Conservation (phyloP, 192 early-diverging fungal species). For the Coemansia furcata region DNA sequence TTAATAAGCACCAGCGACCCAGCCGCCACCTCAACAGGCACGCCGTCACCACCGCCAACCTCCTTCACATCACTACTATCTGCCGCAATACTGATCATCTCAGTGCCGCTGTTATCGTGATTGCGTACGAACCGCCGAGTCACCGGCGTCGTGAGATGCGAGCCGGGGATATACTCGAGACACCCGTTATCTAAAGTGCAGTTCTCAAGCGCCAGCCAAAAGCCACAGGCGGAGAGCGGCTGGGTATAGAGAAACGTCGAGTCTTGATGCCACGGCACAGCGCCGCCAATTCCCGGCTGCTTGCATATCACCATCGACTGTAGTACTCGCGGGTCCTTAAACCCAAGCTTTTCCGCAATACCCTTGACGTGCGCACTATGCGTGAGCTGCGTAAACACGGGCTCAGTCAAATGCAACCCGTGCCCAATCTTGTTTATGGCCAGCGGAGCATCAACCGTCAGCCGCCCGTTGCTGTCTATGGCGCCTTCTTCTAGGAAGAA, state of each 20-base stretch:
- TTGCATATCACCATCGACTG: conserved; percentile 95
- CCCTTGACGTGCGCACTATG: conserved; percentile 52
- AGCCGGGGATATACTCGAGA: conserved; percentile 79
- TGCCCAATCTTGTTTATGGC: conserved; percentile 94
- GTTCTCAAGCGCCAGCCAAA: conserved; percentile 93
- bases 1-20: conserved; percentile 88
- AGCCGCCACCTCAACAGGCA: conserved; percentile 32
- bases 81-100: conserved; percentile 33
- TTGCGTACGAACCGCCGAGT: conserved; percentile 43
- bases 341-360: conserved; percentile 63
- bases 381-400: conserved; percentile 68
- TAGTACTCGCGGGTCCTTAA: conserved; percentile 68
- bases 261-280: conserved; percentile 87
- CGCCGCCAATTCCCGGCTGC: conserved; percentile 60
- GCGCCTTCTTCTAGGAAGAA: conserved; percentile 91
- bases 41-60: neutral
- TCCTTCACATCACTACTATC: neutral
- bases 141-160: conserved; percentile 65
- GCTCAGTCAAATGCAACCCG: conserved; percentile 81
- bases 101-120: conserved; percentile 12
- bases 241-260: conserved; percentile 89
- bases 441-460: conserved; percentile 59
- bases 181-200: conserved; percentile 86
- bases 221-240: conserved; percentile 77
- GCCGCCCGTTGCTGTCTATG: conserved; percentile 57